phyloP scores from a whole-genome alignment of 1,284 basidiomycete genomes.

The Leccinum fallax region DNA sequence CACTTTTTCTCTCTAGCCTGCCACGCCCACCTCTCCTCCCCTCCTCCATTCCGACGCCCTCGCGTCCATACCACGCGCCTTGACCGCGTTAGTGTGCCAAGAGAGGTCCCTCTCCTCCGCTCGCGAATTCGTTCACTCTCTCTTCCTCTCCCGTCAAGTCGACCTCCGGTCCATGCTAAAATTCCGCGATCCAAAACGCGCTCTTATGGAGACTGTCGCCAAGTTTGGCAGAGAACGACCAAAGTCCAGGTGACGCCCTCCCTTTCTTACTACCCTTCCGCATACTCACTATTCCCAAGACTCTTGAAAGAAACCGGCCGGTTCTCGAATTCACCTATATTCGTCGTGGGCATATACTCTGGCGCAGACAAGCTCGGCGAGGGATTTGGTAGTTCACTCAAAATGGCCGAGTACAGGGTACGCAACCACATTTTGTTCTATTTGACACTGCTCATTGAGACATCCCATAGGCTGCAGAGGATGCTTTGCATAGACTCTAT shows the following conservation, averaged over 20 bases:
- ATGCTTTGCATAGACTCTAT: conserved; percentile 80
- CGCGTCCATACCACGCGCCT: conserved; percentile 72
- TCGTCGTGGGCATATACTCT: conserved; percentile 93
- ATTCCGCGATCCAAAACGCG: conserved; percentile 84
- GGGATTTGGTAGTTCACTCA: conserved; percentile 89
- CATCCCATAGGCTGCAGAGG: conserved; percentile 72
- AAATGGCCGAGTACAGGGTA: conserved; percentile 96
- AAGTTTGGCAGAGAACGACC: conserved; percentile 78
- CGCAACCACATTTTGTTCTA: conserved; percentile 21
- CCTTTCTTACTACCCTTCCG: neutral
- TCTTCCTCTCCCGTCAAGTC: conserved; percentile 83
- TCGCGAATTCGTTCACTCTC: conserved; percentile 81
- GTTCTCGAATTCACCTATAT: conserved; percentile 86
- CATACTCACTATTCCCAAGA: conserved; percentile 35
- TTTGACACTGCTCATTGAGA: neutral
- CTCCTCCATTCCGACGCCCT: conserved; percentile 72
- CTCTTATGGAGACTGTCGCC: conserved; percentile 74
- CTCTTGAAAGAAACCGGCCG: conserved; percentile 93
- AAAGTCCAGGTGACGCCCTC: conserved; percentile 62
- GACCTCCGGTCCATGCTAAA: conserved; percentile 87
- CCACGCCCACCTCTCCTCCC: conserved; percentile 48
- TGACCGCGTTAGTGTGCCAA: conserved; percentile 78
- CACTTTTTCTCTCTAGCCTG: conserved; percentile 41
- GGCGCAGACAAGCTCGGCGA: conserved; percentile 90
- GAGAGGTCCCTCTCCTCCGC: conserved; percentile 79